These are phyloP conservation scores for Cydonia oblonga DNA, from an alignment of 331 rosid genomes.

Conservation along the genomic window DNA sequence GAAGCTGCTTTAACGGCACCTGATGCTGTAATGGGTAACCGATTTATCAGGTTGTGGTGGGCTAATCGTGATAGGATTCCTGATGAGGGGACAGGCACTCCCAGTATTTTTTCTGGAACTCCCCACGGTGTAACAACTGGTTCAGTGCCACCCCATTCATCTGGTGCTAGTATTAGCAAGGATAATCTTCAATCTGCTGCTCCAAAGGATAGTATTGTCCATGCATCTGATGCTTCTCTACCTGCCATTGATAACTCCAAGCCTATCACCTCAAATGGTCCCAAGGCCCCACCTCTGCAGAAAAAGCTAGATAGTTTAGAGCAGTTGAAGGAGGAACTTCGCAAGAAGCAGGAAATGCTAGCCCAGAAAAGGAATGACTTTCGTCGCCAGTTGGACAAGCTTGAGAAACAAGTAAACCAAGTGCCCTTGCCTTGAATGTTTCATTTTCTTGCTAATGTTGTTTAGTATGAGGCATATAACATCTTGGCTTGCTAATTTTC, in stretches of 20 bases:
- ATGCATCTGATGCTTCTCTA: slow-evolving; percentile 32
- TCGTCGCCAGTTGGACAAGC: slow-evolving; percentile 63
- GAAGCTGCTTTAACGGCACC: slow-evolving; percentile 95
- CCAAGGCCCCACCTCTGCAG: slow-evolving; percentile 65
- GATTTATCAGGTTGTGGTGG: slow-evolving; percentile 96
- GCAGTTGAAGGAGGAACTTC: slow-evolving; percentile 83
- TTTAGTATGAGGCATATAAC: slow-evolving; percentile 1
- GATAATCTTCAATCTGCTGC: slow-evolving; percentile 46
- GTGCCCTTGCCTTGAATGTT: slow-evolving; percentile 1
- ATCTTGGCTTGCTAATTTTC: slow-evolving; percentile 4
- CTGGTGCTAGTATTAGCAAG: slow-evolving; percentile 39
- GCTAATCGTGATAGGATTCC: slow-evolving; percentile 93
- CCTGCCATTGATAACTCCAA: slow-evolving; percentile 43
- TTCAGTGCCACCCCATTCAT: slow-evolving; percentile 37
- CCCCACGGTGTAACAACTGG: slow-evolving; percentile 40
- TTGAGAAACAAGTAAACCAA: slow-evolving; percentile 64
- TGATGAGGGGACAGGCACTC: slow-evolving; percentile 39
- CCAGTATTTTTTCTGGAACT: slow-evolving; percentile 39
- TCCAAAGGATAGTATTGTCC: slow-evolving; percentile 34
- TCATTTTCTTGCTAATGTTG: slow-evolving; percentile 1
- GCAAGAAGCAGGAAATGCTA: slow-evolving; percentile 91
- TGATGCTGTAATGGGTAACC: slow-evolving; percentile 98
- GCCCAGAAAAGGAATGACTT: slow-evolving; percentile 85
- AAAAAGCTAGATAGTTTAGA: slow-evolving; percentile 71
- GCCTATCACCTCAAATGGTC: slow-evolving; percentile 40